Evolutionary conservation across 2,329 filamentous ascomycete species (phyloP), one percentile per base, ranked within the genome.

Genomic region (Penicillium sp.): DNA sequence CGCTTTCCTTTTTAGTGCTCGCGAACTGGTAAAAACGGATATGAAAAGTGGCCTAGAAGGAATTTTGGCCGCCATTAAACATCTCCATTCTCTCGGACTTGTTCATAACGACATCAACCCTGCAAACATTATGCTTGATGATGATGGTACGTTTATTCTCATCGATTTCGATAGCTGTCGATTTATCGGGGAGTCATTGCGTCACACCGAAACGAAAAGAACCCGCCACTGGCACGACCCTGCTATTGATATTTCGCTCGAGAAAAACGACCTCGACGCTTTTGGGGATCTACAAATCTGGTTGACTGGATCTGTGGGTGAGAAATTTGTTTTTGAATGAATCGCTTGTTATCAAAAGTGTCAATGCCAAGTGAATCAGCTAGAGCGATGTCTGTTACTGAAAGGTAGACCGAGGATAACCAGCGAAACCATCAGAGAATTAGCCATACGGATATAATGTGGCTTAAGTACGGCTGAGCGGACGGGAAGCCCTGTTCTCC

Each of bases 71-170:
- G 65, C 56, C 12, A 67, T 72, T n/a, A 52, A 62, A 45, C 62
- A 72, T 60, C 58, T 73, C 11, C 66, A 71, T 37, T 64, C 58
- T 18, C 56, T 71, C 31, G 58, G 63, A 12, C 42, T 69, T 47
- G 62, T 68, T 14, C 65, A 72, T 57, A 68, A 69, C 41, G 65
- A 73, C 45, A 61, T 73, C 22, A 72, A 66, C 22, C 67, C 66
- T 18, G 50, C 51, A n/a, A 72, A 69, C 44, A 67, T 73, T 29
- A 68, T 71, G 64, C 49, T 71, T 25, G 61, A 64, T 20, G 55
- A 67, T 12, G 60, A 67, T 6, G 56, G 54, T 11, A 60, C 18
- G 12, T 49, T 65, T 18, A 49, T 72, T 55, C 59, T 71, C 6
- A 62, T 68, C 14, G 65, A 72, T 59, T 72, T 73, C 23, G 69